These are phyloP conservation scores for Bertia moriformis DNA, from an alignment of 2,329 filamentous ascomycete species.

Conservation along the genomic window DNA sequence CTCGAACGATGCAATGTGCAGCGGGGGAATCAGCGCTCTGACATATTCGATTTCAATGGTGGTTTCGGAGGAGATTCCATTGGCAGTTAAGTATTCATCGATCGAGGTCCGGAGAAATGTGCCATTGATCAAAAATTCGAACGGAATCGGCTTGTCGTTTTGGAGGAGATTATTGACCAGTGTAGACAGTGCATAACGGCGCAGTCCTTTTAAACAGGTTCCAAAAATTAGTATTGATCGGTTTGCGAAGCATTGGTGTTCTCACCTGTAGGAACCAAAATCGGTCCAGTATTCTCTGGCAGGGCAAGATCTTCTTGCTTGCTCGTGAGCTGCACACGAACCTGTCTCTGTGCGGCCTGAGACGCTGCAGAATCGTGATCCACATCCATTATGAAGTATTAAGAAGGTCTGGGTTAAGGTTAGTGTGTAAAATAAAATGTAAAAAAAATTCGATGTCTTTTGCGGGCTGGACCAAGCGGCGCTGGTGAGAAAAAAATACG, in stretches of 20 bases:
- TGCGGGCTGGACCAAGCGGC: slow-evolving; percentile 4
- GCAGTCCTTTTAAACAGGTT: slow-evolving; percentile 30
- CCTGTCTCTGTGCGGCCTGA: slow-evolving; percentile 22
- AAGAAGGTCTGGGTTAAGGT: no score
- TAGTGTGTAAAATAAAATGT: slow-evolving; percentile 6
- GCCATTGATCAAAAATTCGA: slow-evolving; percentile 94
- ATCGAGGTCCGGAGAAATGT: slow-evolving; percentile 78
- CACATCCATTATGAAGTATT: slow-evolving; percentile 3
- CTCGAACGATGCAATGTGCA: slow-evolving; percentile 82
- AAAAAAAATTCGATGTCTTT: slow-evolving; percentile 9
- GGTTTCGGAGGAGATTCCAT: slow-evolving; percentile 79
- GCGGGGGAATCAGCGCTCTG: slow-evolving; percentile 73
- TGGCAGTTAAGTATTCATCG: slow-evolving; percentile 73
- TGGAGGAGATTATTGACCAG: slow-evolving; percentile 47
- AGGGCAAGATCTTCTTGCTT: slow-evolving; percentile 34
- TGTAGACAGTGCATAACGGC: slow-evolving; percentile 43
- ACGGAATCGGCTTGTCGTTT: slow-evolving; percentile 51
- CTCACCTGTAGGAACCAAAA: slow-evolving; percentile 40
- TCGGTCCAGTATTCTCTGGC: slow-evolving; percentile 35
- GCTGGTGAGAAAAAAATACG: slow-evolving; percentile 20
- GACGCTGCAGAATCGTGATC: neutral
- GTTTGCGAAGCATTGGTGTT: slow-evolving; percentile 5
- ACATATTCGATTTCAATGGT: slow-evolving; percentile 86
- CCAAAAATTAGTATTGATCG: no score
- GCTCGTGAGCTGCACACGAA: slow-evolving; percentile 36